Evolutionary conservation across 352 stramenopile genomes (phyloP).

Genomic region (Pseudoperonospora humuli): DNA sequence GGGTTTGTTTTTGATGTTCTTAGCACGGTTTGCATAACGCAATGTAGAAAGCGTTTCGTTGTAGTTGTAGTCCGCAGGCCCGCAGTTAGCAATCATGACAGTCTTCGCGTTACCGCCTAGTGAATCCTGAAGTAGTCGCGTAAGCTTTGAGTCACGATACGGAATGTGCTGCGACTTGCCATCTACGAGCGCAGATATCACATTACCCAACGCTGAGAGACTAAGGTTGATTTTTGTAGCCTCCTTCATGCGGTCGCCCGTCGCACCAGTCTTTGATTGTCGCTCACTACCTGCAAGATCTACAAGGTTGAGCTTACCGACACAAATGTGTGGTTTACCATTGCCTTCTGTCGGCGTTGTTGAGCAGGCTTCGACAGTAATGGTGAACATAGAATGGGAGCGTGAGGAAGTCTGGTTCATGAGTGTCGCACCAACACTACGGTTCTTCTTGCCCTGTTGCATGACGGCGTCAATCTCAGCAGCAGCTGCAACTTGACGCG

Average conservation of each 20-base stretch:
- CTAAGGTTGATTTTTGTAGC: slow-evolving; percentile 92
- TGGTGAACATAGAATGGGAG: too few species aligned
- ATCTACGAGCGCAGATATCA: slow-evolving; percentile 91
- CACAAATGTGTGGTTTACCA: too few species aligned
- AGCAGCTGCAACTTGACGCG: too few species aligned
- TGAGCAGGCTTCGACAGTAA: too few species aligned
- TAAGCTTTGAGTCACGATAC: slow-evolving; percentile 90
- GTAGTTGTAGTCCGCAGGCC: slow-evolving; percentile 72
- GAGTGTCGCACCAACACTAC: too few species aligned
- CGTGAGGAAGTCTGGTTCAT: too few species aligned
- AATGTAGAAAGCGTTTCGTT: slow-evolving; percentile 96
- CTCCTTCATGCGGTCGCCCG: slow-evolving; percentile 87
- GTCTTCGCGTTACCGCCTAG: slow-evolving; percentile 89
- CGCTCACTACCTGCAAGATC: slow-evolving; percentile 94
- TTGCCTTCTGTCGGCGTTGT: too few species aligned
- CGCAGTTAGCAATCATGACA: slow-evolving; percentile 85
- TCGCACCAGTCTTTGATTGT: slow-evolving; percentile 81
- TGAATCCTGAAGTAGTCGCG: slow-evolving; percentile 81
- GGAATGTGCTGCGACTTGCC: slow-evolving; percentile 71
- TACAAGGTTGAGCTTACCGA: slow-evolving; percentile 94
- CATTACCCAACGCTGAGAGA: slow-evolving; percentile 91
- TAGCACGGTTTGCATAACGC: slow-evolving; percentile 91
- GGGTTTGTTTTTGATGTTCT: slow-evolving; percentile 97
- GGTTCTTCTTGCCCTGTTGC: too few species aligned
- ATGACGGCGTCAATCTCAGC: too few species aligned